Evolutionary conservation across 805 yeast species (phyloP).

Genomic region (Diddensiella caesifluorescens): DNA sequence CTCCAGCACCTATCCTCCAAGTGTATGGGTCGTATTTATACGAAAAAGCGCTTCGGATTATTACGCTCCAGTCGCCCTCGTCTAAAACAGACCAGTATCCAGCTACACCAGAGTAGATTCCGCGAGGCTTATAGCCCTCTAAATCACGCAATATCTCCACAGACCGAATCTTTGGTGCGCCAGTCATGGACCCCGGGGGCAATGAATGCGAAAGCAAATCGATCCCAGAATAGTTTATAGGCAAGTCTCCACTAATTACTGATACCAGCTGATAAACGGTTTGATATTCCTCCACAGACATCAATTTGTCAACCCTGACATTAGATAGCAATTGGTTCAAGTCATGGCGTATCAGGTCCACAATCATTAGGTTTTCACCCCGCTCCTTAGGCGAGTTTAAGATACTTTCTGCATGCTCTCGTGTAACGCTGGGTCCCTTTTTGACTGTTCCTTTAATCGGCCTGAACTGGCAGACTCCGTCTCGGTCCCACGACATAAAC

Average conservation of each 20-base stretch:
- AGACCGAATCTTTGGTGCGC: conserved; percentile 94
- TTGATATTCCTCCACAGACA: conserved; percentile 88
- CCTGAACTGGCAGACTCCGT: conserved; percentile 61
- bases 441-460: conserved; percentile 96
- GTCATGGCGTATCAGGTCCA: conserved; percentile 91
- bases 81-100: conserved; percentile 93
- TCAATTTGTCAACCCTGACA: conserved; percentile 71
- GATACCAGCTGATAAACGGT: conserved; percentile 91
- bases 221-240: conserved; percentile 52
- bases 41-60: conserved; percentile 75
- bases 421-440: conserved; percentile 50
- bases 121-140: conserved; percentile 54
- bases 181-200: conserved; percentile 99
- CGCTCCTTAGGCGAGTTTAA: conserved; percentile 83
- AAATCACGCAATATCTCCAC: conserved; percentile 69
- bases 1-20: conserved; percentile 97
- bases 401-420: conserved; percentile 55
- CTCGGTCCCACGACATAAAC: conserved; percentile 70
- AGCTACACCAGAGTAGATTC: conserved; percentile 87
- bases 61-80: conserved; percentile 93
- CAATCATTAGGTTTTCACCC: conserved; percentile 96
- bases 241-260: conserved; percentile 66
- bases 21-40: conserved; percentile 45
- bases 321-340: conserved; percentile 57
- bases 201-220: conserved; percentile 73